Percentiles rank a stretch among this genome's conserved stretches.
Evolutionary conservation across 1,284 basidiomycete genomes (phyloP).

Genomic region (Tylopilus microsporus): DNA sequence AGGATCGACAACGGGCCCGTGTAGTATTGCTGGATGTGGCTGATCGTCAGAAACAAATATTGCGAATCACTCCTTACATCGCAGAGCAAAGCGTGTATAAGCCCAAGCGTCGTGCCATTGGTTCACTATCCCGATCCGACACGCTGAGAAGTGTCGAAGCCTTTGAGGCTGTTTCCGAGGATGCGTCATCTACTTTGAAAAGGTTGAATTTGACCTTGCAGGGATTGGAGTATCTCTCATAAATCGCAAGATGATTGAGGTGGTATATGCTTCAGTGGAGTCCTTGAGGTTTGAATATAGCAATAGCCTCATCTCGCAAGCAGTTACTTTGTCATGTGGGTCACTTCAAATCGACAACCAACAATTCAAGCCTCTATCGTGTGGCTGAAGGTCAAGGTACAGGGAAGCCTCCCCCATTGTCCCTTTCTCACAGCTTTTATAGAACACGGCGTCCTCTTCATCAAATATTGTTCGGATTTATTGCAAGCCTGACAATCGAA

Average conservation of each 20-base stretch:
- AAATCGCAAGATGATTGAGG: constrained; percentile 84
- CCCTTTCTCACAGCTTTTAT: not conserved
- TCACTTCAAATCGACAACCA: constrained; percentile 97
- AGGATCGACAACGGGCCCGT: constrained; percentile 52
- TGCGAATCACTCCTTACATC: constrained; percentile 86
- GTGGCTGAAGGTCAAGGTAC: constrained; percentile 86
- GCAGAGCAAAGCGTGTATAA: constrained; percentile 88
- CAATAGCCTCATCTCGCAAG: constrained; percentile 78
- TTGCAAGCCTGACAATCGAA: constrained; percentile 94
- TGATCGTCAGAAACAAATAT: constrained; percentile 80
- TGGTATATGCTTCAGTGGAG: constrained; percentile 83
- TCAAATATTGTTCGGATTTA: constrained; percentile 95
- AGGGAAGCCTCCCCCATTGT: constrained; percentile 14
- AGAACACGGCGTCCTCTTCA: constrained; percentile 94
- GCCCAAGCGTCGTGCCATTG: constrained; percentile 56
- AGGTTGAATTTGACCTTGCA: constrained; percentile 75
- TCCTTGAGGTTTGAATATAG: constrained; percentile 83
- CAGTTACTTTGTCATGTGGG: constrained; percentile 80
- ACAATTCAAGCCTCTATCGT: constrained; percentile 82
- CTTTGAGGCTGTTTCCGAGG: constrained; percentile 87
- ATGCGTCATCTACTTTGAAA: constrained; percentile 65
- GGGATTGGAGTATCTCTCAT: constrained; percentile 93
- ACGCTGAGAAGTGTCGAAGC: constrained; percentile 69
- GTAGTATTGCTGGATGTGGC: constrained; percentile 91
- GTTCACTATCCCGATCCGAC: constrained; percentile 57